A percentile compares a stretch with the other conserved stretches of the same genome.
These are phyloP conservation scores for Wickerhamiella parazyma DNA, from an alignment of 805 yeast genomes.

Conservation along the genomic window DNA sequence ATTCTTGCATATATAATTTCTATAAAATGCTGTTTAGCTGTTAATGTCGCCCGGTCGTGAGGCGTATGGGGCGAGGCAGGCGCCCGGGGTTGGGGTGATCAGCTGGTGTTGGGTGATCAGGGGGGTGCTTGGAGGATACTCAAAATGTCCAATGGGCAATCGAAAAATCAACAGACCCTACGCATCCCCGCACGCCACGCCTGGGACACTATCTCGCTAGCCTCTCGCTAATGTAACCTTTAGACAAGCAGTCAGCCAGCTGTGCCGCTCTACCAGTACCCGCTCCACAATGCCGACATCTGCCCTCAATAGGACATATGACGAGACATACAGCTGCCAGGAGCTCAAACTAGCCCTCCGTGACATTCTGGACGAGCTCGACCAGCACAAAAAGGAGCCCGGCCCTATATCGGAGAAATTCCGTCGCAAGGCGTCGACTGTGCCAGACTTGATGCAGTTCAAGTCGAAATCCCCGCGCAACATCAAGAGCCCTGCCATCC, in stretches of 20 bases:
- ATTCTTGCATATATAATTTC: conserved; percentile 11
- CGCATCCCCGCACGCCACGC: too few species aligned
- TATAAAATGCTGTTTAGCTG: conserved; percentile 4
- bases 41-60: too few species aligned
- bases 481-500: not conserved
- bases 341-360: not conserved
- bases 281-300: not conserved
- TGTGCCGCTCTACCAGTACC: too few species aligned
- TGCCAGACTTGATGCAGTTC: not conserved
- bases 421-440: not conserved
- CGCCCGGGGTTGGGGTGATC: too few species aligned
- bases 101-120: too few species aligned
- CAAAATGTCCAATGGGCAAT: too few species aligned
- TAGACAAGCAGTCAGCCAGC: too few species aligned
- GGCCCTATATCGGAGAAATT: not conserved
- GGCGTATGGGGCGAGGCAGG: too few species aligned
- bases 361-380: not conserved
- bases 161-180: too few species aligned
- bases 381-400: not conserved
- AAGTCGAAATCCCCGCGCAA: not conserved
- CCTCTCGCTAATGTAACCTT: too few species aligned
- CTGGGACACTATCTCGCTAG: too few species aligned
- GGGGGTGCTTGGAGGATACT: too few species aligned
- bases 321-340: not conserved
- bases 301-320: not conserved